Conservation (phyloP, 441 rosid species). For the Euphorbia celastroides region DNA sequence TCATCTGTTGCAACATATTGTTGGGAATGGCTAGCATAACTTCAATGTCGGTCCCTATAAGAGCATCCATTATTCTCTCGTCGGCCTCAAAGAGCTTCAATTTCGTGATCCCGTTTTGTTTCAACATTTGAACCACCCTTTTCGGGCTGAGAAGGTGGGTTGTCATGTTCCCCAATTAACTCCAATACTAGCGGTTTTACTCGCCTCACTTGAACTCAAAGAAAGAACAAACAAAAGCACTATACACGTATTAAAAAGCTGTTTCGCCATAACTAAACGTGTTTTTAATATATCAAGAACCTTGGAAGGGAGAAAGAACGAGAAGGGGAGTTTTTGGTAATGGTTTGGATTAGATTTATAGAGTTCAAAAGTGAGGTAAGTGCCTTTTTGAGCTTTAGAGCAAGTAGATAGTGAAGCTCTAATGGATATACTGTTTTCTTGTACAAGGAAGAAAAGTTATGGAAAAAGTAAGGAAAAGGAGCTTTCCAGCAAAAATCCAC, state of each 20-base stretch:
- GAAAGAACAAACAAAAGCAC: slow-evolving; percentile 16
- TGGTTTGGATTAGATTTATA: slow-evolving; percentile 15
- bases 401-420: background rate
- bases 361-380: background rate
- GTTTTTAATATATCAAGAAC: slow-evolving; percentile 17
- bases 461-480: background rate
- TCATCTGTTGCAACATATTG: slow-evolving; percentile 49
- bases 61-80: slow-evolving; percentile 58
- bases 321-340: slow-evolving; percentile 10
- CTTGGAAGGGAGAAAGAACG: slow-evolving; percentile 13
- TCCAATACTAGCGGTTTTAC: slow-evolving; percentile 37
- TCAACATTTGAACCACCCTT: slow-evolving; percentile 55
- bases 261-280: slow-evolving; percentile 18
- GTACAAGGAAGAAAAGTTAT: no score
- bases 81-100: slow-evolving; percentile 85
- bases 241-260: background rate
- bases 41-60: slow-evolving; percentile 66
- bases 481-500: slow-evolving; percentile 26
- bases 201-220: slow-evolving; percentile 5
- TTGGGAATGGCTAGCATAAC: slow-evolving; percentile 94
- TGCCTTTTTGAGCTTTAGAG: background rate
- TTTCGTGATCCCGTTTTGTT: slow-evolving; percentile 68
- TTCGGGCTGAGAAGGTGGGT: slow-evolving; percentile 57
- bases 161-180: slow-evolving; percentile 78
- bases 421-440: no score